These are phyloP conservation scores for Termitomyces sp. DNA, from an alignment of 768 basidiomycete genomes.

Conservation along the genomic window DNA sequence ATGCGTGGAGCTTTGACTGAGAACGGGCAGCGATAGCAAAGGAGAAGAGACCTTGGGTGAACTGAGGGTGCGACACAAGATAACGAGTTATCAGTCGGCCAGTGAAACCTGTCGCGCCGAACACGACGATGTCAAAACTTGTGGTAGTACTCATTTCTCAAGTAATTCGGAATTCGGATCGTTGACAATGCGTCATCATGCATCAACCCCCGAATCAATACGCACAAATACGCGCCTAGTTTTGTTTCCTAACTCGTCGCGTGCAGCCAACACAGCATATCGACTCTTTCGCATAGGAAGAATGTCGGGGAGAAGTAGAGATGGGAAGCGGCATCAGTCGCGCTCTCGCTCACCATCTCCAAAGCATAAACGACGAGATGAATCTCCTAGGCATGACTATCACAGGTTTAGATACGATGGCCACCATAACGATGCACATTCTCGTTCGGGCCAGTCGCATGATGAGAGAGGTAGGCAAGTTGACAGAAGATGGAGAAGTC, in stretches of 20 bases:
- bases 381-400: conserved; percentile 5
- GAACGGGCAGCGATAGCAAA: conserved; percentile 72
- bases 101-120: conserved; percentile 76
- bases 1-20: conserved; percentile 46
- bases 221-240: conserved; percentile 3
- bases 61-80: conserved; percentile 56
- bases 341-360: conserved; percentile 5
- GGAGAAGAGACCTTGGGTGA: conserved; percentile 42
- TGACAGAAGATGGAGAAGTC: conserved; percentile 18
- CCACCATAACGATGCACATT: neutral
- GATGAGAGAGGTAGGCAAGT: neutral
- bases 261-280: neutral
- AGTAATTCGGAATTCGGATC: conserved; percentile 1
- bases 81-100: conserved; percentile 66
- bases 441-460: neutral
- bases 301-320: conserved; percentile 3
- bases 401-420: neutral
- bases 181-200: conserved; percentile 1
- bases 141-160: conserved; percentile 20
- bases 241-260: neutral
- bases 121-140: conserved; percentile 50
- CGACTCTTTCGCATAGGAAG: neutral
- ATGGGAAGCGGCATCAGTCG: neutral
- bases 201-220: neutral
- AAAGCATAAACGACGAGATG: neutral